These are phyloP conservation scores for Neofusicoccum parvum DNA, from an alignment of 2,329 filamentous ascomycete genomes.

Conservation along the genomic window DNA sequence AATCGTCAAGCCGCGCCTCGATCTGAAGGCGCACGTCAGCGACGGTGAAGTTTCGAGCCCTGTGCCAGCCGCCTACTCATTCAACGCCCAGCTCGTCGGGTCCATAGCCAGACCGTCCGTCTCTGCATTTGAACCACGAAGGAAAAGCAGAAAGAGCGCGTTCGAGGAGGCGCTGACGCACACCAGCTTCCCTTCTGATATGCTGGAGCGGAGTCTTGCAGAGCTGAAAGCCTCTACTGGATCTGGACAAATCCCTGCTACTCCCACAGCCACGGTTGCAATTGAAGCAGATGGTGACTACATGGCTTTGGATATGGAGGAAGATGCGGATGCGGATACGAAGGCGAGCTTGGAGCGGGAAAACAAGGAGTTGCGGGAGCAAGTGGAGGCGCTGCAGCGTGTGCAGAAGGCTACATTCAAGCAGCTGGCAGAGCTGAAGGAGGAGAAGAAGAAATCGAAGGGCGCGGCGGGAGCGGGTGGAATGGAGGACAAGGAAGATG, in stretches of 20 bases:
- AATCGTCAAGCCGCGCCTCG: slow-evolving; percentile 80
- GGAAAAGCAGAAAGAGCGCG: slow-evolving; percentile 25
- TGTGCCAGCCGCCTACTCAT: slow-evolving; percentile 61
- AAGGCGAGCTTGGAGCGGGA: slow-evolving; percentile 2
- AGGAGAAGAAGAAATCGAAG: slow-evolving; percentile 43
- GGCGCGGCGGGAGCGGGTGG: slow-evolving; percentile 30
- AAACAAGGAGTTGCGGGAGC: slow-evolving; percentile 36
- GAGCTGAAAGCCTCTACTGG: slow-evolving; percentile 36
- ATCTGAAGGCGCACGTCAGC: slow-evolving; percentile 45
- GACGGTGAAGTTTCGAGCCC: slow-evolving; percentile 33
- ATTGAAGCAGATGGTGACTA: slow-evolving; percentile 36
- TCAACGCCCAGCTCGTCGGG: slow-evolving; percentile 64
- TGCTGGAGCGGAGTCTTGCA: slow-evolving; percentile 41
- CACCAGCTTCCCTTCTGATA: slow-evolving; percentile 44
- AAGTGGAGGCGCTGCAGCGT: slow-evolving; percentile 47
- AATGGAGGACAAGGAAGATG: slow-evolving; percentile 1
- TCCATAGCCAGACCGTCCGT: slow-evolving; percentile 30
- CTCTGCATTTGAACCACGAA: slow-evolving; percentile 33
- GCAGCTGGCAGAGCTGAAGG: slow-evolving; percentile 46
- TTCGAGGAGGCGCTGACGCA: slow-evolving; percentile 48
- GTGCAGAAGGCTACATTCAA: slow-evolving; percentile 49
- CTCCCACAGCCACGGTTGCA: slow-evolving; percentile 18
- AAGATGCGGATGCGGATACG: background rate
- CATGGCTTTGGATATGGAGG: slow-evolving; percentile 35
- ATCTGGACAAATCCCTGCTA: slow-evolving; percentile 3